Conservation (phyloP, 2,329 filamentous ascomycete species). For the Alternaria dauci region DNA sequence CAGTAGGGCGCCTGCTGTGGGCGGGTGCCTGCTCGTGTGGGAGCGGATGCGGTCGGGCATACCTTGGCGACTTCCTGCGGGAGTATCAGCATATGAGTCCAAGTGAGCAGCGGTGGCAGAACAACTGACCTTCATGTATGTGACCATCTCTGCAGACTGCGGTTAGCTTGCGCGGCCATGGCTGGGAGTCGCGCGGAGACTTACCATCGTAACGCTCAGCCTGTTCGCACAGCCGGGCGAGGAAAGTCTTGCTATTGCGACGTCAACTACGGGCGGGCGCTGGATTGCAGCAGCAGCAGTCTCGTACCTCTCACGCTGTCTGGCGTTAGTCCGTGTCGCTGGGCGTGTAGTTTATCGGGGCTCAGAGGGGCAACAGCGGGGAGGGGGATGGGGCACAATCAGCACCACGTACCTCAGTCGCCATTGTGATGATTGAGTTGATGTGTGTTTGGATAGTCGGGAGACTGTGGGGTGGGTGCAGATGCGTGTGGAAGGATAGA, state of each 20-base stretch:
- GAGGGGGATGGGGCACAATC: slow-evolving; percentile 49
- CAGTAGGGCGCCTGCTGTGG: slow-evolving; percentile 18
- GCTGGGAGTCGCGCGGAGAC: slow-evolving; percentile 43
- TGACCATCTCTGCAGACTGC: slow-evolving; percentile 81
- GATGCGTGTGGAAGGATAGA: slow-evolving; percentile 37
- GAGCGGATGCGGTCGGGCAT: slow-evolving; percentile 46
- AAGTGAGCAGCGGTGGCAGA: not conserved
- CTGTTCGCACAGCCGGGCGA: slow-evolving; percentile 99
- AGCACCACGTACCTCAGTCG: slow-evolving; percentile 67
- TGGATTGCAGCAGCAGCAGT: slow-evolving; percentile 28
- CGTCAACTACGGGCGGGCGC: slow-evolving; percentile 38
- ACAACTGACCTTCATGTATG: slow-evolving; percentile 87
- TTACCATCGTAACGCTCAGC: slow-evolving; percentile 98
- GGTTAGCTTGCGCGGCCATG: slow-evolving; percentile 44
- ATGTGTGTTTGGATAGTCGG: slow-evolving; percentile 25
- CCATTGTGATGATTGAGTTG: slow-evolving; percentile 58
- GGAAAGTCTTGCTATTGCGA: slow-evolving; percentile 81
- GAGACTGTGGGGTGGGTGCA: slow-evolving; percentile 28
- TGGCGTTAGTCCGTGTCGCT: slow-evolving; percentile 48
- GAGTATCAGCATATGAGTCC: slow-evolving; percentile 46
- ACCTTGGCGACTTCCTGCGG: slow-evolving; percentile 91
- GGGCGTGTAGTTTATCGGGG: slow-evolving; percentile 43
- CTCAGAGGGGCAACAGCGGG: slow-evolving; percentile 53
- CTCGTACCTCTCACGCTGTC: slow-evolving; percentile 60
- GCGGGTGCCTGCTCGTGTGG: slow-evolving; percentile 32